These are phyloP conservation scores for Lactifluus piperatus DNA, from an alignment of 768 basidiomycete genomes.

Conservation along the genomic window DNA sequence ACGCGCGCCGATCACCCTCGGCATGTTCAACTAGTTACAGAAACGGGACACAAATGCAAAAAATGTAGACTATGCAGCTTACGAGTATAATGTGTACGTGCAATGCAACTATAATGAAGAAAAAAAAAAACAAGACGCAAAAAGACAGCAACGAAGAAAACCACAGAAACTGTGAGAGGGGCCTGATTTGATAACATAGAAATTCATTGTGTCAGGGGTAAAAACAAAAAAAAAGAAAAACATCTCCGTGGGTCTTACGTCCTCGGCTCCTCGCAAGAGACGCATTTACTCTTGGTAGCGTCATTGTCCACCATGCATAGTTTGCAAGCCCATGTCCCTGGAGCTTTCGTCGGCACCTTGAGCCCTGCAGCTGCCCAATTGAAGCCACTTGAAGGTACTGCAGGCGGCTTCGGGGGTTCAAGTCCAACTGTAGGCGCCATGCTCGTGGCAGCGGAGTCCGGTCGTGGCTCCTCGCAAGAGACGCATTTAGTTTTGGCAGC, in stretches of 20 bases:
- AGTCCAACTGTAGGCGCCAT: neutral
- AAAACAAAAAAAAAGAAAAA: neutral
- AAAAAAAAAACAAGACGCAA: neutral
- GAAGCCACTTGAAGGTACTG: slow-evolving; percentile 23
- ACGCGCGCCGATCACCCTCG: neutral
- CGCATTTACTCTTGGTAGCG: slow-evolving; percentile 24
- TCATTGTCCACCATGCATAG: slow-evolving; percentile 29
- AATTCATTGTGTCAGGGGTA: neutral
- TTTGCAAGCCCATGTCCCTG: slow-evolving; percentile 33
- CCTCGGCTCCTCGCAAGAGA: slow-evolving; percentile 25
- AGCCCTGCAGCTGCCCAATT: slow-evolving; percentile 35
- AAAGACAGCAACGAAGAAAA: neutral
- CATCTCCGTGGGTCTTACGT: neutral
- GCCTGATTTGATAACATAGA: slow-evolving; percentile 14
- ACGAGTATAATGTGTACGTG: slow-evolving; percentile 21
- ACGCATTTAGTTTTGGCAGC: slow-evolving; percentile 25
- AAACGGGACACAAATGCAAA: slow-evolving; percentile 14
- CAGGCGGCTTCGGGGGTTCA: neutral
- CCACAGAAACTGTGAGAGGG: neutral
- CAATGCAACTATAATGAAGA: neutral
- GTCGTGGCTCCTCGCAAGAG: slow-evolving; percentile 24
- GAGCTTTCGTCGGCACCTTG: slow-evolving; percentile 23
- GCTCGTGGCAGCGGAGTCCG: neutral
- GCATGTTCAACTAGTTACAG: slow-evolving; percentile 7
- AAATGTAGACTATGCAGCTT: slow-evolving; percentile 21